Base-by-base conservation (phyloP, 164 flowering plant genomes). In the Vitis rotundifolia region DNA sequence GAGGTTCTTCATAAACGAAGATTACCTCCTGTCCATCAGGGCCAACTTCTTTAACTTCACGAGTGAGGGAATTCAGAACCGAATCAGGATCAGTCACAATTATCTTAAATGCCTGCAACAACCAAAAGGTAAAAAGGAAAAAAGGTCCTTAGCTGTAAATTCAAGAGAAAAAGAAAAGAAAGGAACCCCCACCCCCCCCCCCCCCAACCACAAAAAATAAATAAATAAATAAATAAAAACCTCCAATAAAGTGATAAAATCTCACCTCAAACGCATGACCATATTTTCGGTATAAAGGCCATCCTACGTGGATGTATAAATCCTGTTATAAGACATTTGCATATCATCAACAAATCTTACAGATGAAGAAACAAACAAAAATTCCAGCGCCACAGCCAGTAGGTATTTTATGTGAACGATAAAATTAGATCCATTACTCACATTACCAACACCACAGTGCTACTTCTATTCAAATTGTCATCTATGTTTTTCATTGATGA, bases 191-290 rank as follows among this genome's bases (percentile, higher is more conserved):
- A 13, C 28, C 1, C 37, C 29, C 31, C 8, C 13, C 53, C 48
- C 28, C 1, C 63, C 29, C 60, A 57, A 55, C 52, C 8, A 0
- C 48, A 57, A 37, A 18, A 22, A 15, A 59, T n/a, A 8, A 44
- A 14, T 2, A 22, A 47, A 66, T 5, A 62, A 71, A 60, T 51
- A 31, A 53, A 48, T 15, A 14, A 12, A 48, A 63, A 15, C 37
- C 5, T 14, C 44, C 54, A 22, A 14, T 18, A 12, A 67, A 44
- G 16, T 19, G 51, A 14, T 6, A 18, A n/a, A 44, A 8, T 29
- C 72, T 75, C 49, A 90, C 97, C 95, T 95, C 99, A 84, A 91
- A 91, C 73, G 99, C 98, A 88, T 93, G 99, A 11, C 94, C 94
- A 88, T 91, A 87, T 75, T 89, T 95, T 71, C 88, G 78, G 77